Percentiles rank a stretch among this genome's conserved stretches.
phyloP scores from a whole-genome alignment of 2,329 filamentous ascomycete species.

The Xylaria multiplex region DNA sequence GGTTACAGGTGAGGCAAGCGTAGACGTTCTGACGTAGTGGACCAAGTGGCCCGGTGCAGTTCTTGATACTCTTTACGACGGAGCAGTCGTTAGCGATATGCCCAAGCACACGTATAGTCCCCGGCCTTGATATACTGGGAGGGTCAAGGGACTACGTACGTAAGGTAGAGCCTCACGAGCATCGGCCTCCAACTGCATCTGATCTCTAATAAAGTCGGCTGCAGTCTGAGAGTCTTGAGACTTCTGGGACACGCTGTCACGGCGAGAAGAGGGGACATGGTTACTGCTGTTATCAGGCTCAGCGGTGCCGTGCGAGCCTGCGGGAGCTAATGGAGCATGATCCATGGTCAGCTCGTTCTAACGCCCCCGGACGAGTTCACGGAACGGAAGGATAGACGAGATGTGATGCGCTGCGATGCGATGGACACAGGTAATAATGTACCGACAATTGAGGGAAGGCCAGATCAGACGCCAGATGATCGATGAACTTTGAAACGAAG shows the following conservation, averaged over 20 bases:
- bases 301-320: slow-evolving; percentile 42
- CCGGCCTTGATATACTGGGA: neutral
- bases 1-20: slow-evolving; percentile 93
- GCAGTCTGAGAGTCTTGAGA: slow-evolving; percentile 75
- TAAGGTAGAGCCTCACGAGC: slow-evolving; percentile 95
- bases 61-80: slow-evolving; percentile 83
- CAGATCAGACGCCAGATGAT: neutral
- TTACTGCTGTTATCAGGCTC: slow-evolving; percentile 31
- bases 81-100: slow-evolving; percentile 33
- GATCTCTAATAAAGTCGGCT: slow-evolving; percentile 84
- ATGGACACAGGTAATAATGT: neutral
- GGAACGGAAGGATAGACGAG: neutral
- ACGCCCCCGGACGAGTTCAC: neutral
- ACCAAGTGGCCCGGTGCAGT: slow-evolving; percentile 90
- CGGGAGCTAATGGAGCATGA: slow-evolving; percentile 48
- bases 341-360: slow-evolving; percentile 48
- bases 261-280: slow-evolving; percentile 53
- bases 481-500: neutral
- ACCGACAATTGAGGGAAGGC: neutral
- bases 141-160: slow-evolving; percentile 60
- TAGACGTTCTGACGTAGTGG: slow-evolving; percentile 89
- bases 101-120: slow-evolving; percentile 31
- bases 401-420: neutral
- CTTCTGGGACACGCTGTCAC: slow-evolving; percentile 68
- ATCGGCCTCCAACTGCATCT: slow-evolving; percentile 92